phyloP scores from a whole-genome alignment of 768 basidiomycete genomes.

The Pleurotus pulmonarius region DNA sequence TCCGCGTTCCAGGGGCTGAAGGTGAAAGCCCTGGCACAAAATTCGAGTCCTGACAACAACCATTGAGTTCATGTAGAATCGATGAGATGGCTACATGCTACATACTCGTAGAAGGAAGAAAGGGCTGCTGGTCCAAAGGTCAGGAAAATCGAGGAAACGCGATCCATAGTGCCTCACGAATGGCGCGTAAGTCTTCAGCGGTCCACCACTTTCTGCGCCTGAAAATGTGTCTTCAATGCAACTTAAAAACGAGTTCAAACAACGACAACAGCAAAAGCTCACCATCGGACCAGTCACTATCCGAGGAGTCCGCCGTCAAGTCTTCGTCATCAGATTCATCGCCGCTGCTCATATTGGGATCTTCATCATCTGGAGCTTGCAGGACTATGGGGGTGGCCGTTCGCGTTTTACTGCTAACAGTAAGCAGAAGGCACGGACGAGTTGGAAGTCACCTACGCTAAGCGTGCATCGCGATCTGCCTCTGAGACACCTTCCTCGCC shows the following conservation, averaged over 20 bases:
- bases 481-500: constrained; percentile 60
- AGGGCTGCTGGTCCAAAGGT: constrained; percentile 43
- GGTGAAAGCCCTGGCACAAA: not conserved
- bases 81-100: constrained; percentile 12
- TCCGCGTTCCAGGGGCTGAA: too few species aligned
- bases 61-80: not conserved
- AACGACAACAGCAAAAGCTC: constrained; percentile 8
- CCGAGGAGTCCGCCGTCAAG: constrained; percentile 47
- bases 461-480: constrained; percentile 64
- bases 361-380: constrained; percentile 31
- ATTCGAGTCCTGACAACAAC: constrained; percentile 18
- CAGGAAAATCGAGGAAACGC: constrained; percentile 27
- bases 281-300: constrained; percentile 51
- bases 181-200: constrained; percentile 37
- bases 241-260: too few species aligned
- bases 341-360: constrained; percentile 54
- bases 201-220: not conserved
- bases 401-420: constrained; percentile 44
- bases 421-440: not conserved
- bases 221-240: not conserved
- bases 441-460: constrained; percentile 47
- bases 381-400: constrained; percentile 37
- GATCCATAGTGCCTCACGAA: constrained; percentile 46
- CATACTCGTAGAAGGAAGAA: constrained; percentile 44
- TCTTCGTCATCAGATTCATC: constrained; percentile 82